A percentile compares a stretch with the other conserved stretches of the same genome.
These are phyloP conservation scores for Triangularia setosa DNA, from an alignment of 2,329 filamentous ascomycete genomes.

Conservation along the genomic window DNA sequence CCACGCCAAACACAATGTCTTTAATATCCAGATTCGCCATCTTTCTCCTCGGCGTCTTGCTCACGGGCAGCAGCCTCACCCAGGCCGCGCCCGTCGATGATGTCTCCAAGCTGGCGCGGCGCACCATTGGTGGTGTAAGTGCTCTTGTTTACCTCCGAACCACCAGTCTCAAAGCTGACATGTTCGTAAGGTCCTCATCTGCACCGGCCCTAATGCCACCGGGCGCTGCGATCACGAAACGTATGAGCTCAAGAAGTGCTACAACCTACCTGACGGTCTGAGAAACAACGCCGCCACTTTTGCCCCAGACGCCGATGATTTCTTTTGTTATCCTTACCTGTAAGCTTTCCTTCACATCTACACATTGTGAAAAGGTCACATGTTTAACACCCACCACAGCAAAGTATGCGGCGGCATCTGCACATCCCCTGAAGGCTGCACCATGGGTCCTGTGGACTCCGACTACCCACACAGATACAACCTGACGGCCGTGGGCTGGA, in stretches of 20 bases:
- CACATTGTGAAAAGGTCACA: not conserved
- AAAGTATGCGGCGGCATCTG: conserved; percentile 42
- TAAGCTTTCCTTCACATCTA: conserved; percentile 1
- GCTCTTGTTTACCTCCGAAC: not conserved
- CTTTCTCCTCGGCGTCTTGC: not conserved
- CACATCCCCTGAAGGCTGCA: conserved; percentile 50
- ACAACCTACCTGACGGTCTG: conserved; percentile 42
- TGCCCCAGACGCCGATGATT: conserved; percentile 46
- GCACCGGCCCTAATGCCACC: conserved; percentile 48
- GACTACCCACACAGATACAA: conserved; percentile 45
- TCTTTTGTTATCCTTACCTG: conserved; percentile 46
- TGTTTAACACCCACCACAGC: conserved; percentile 1
- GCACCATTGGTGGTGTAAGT: conserved; percentile 19
- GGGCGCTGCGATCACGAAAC: conserved; percentile 43
- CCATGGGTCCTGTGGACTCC: conserved; percentile 46
- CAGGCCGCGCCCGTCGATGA: not conserved
- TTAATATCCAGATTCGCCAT: not conserved
- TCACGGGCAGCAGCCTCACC: not conserved
- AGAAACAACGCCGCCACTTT: conserved; percentile 45
- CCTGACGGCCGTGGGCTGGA: conserved; percentile 43
- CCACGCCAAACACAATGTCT: not conserved
- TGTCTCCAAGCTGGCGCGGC: not conserved
- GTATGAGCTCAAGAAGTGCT: conserved; percentile 43
- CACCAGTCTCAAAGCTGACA: not conserved
- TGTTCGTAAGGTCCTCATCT: conserved; percentile 38